These are phyloP conservation scores for Aspergillus indologenus DNA, from an alignment of 495 filamentous ascomycete genomes.

Conservation along the genomic window DNA sequence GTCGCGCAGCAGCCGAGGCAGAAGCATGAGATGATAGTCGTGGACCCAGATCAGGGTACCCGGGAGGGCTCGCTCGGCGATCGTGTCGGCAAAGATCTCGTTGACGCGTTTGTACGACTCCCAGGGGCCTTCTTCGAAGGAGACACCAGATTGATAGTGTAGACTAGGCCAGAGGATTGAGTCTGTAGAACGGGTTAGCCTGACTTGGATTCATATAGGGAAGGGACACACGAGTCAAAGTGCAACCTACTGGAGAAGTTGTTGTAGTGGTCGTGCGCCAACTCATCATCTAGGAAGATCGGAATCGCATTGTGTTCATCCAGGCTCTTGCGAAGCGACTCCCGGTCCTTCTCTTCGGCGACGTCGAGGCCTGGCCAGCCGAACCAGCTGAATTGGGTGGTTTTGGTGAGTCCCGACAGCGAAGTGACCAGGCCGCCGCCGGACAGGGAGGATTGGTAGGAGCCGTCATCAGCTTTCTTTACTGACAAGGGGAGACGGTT, in stretches of 20 bases:
- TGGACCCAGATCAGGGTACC: constrained; percentile 93
- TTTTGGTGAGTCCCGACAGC: constrained; percentile 77
- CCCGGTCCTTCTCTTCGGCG: constrained; percentile 36
- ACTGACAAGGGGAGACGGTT: constrained; percentile 88
- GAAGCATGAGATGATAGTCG: constrained; percentile 93
- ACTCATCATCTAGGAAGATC: constrained; percentile 51
- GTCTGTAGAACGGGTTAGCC: constrained; percentile 49
- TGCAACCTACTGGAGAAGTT: constrained; percentile 51
- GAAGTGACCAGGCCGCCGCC: constrained; percentile 88
- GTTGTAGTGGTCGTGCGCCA: constrained; percentile 59
- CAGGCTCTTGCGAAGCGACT: constrained; percentile 43
- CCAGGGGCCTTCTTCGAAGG: constrained; percentile 85
- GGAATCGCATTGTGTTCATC: constrained; percentile 50
- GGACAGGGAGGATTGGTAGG: constrained; percentile 74
- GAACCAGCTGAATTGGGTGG: constrained; percentile 87
- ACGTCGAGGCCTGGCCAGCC: constrained; percentile 83
- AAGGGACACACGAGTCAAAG: no score
- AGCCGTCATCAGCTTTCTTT: constrained; percentile 70
- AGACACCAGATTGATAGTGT: constrained; percentile 91
- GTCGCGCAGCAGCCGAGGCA: constrained; percentile 81
- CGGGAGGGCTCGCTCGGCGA: constrained; percentile 67
- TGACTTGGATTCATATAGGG: neutral
- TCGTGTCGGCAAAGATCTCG: constrained; percentile 73
- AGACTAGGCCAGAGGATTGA: constrained; percentile 94
- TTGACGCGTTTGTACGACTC: constrained; percentile 84